These are phyloP conservation scores for Telopea speciosissima DNA, from an alignment of 177 flowering plant genomes.

Conservation along the genomic window DNA sequence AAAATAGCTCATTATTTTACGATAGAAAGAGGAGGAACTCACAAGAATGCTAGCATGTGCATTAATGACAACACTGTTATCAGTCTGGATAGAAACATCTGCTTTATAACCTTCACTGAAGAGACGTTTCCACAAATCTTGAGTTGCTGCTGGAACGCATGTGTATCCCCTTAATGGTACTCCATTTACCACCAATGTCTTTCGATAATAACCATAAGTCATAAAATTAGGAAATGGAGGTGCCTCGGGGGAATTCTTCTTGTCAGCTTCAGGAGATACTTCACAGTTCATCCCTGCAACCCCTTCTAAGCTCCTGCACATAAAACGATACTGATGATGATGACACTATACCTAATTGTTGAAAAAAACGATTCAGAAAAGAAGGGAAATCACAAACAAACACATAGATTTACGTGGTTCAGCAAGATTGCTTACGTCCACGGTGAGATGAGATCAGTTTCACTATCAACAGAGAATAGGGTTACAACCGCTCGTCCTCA, in stretches of 20 bases:
- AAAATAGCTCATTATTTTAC: too few species aligned
- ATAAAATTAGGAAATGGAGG: slow-evolving; percentile 35
- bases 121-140: slow-evolving; percentile 57
- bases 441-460: too few species aligned
- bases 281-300: slow-evolving; percentile 11
- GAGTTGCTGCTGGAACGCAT: slow-evolving; percentile 27
- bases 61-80: slow-evolving; percentile 41
- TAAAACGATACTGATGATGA: neutral
- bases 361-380: too few species aligned
- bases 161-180: slow-evolving; percentile 17
- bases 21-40: slow-evolving; percentile 22
- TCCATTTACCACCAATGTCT: slow-evolving; percentile 14
- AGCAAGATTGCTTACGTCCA: too few species aligned
- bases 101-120: slow-evolving; percentile 68
- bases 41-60: slow-evolving; percentile 75
- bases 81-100: slow-evolving; percentile 58
- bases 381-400: too few species aligned
- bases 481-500: too few species aligned
- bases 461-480: too few species aligned
- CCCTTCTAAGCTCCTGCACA: neutral
- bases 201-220: slow-evolving; percentile 5
- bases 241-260: slow-evolving; percentile 24
- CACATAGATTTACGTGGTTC: too few species aligned
- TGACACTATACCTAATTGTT: too few species aligned
- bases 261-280: slow-evolving; percentile 4